Base-by-base conservation (phyloP, 164 flowering plant species). In the Platanus orientalis region DNA sequence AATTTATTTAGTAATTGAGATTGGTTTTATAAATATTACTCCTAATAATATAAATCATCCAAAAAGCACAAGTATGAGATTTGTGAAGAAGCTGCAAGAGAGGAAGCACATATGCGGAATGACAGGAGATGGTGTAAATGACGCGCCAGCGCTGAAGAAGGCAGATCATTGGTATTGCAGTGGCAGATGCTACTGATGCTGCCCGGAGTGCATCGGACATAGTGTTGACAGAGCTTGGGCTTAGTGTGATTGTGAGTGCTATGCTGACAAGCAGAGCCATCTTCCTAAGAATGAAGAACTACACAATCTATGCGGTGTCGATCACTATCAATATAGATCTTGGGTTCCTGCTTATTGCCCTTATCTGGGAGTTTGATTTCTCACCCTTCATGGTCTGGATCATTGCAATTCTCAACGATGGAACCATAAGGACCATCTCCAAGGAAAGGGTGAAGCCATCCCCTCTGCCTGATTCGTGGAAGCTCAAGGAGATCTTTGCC, bases 111-210 rank as follows among this genome's bases (percentile, higher is more conserved):
- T 87, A 30, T 81, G 82, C 69, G 93, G 93, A 48, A 87, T 87
- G 93, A 87, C 90, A 4, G 93, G 93, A 29, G 90, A 87, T 70
- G 93, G 93, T 69, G 90, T 87, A 0, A 85, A 87, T 57, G 93
- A 87, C 67, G 93, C 93, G 93, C n/a, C n/a, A n/a, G n/a, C n/a
- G n/a, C n/a, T n/a, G n/a, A n/a, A n/a, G n/a, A n/a, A n/a, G n/a
- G n/a, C 93, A 1, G 88, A 87, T n/a, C 62, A 87, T 87, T 53
- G 93, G 93, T 40, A 87, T 87, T 62, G 93, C 90, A 30, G 90
- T 87, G 29, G 90, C 82, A 60, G 93, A 87, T 73, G 84, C 63
- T 3, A 61, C 63, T n/a, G n/a, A n/a, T n/a, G n/a, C n/a, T n/a
- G n/a, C n/a, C n/a, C n/a, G n/a, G n/a, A n/a, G n/a, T n/a, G 63